Conservation (phyloP, 129 eudicot species). For the Centella asiatica region DNA sequence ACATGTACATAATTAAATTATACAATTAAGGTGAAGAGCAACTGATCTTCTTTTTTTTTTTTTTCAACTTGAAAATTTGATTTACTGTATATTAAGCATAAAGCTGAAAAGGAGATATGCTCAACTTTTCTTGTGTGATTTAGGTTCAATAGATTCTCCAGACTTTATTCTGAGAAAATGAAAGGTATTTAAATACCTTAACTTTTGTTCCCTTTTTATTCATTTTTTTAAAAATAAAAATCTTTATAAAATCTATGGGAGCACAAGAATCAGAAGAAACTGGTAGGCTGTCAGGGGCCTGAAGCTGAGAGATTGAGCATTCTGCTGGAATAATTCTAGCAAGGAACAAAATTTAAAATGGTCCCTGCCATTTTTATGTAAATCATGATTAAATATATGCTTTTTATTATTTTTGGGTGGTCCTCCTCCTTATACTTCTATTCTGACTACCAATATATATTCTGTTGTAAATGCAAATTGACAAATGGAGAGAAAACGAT, state of each 20-base stretch:
- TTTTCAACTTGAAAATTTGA: background rate
- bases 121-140: slow-evolving; percentile 18
- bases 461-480: background rate
- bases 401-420: too few relatives aligned
- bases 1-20: background rate
- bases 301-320: background rate
- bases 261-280: too few relatives aligned
- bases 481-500: background rate
- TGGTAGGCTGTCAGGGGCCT: background rate
- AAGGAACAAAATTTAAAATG: background rate
- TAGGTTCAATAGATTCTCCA: slow-evolving; percentile 2
- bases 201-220: slow-evolving; percentile 20
- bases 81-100: slow-evolving; percentile 8
- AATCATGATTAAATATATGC: too few relatives aligned
- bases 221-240: background rate
- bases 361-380: slow-evolving; percentile 8
- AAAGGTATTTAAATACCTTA: slow-evolving; percentile 31
- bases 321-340: background rate
- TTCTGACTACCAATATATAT: too few relatives aligned
- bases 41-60: too few relatives aligned
- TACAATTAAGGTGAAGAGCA: background rate
- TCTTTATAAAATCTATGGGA: background rate
- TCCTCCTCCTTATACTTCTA: too few relatives aligned
- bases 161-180: slow-evolving; percentile 12
- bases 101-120: slow-evolving; percentile 28